A percentile compares a stretch with the other conserved stretches of the same genome.
Evolutionary conservation across 306 rosid genomes (phyloP).

Genomic region (Alnus glutinosa): DNA sequence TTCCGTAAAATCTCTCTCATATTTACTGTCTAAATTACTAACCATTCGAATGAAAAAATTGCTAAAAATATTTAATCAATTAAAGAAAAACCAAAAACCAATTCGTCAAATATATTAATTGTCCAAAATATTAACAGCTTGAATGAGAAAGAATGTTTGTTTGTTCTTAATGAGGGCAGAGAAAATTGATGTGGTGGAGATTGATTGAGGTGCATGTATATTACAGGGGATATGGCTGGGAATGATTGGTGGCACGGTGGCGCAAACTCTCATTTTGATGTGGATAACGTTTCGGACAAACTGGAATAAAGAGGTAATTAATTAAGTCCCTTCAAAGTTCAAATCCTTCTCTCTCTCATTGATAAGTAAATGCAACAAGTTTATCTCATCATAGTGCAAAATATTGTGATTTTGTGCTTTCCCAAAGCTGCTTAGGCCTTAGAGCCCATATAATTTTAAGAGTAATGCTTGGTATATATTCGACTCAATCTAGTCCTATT

Average conservation of each 20-base stretch:
- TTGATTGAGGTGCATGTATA: not conserved
- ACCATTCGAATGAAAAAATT: not conserved
- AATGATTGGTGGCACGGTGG: conserved; percentile 61
- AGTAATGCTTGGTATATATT: too few species aligned
- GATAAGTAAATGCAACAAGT: not conserved
- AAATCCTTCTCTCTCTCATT: not conserved
- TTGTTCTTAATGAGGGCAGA: too few species aligned
- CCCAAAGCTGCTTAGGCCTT: too few species aligned
- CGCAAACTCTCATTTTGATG: conserved; percentile 60
- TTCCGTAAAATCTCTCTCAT: too few species aligned
- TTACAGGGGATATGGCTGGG: conserved; percentile 78
- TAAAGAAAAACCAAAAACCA: not conserved
- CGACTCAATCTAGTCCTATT: too few species aligned
- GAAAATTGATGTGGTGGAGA: too few species aligned
- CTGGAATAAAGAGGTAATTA: conserved; percentile 68
- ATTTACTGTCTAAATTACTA: too few species aligned
- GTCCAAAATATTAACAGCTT: not conserved
- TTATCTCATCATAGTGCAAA: too few species aligned
- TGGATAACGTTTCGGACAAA: conserved; percentile 65
- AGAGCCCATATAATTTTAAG: too few species aligned
- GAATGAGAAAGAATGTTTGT: too few species aligned
- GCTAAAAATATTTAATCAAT: too few species aligned
- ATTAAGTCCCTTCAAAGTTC: not conserved
- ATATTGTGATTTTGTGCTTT: too few species aligned
- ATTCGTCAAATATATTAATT: not conserved